phyloP scores from a whole-genome alignment of 1,139 yeast species.

The Kluyveromyces marxianus region DNA sequence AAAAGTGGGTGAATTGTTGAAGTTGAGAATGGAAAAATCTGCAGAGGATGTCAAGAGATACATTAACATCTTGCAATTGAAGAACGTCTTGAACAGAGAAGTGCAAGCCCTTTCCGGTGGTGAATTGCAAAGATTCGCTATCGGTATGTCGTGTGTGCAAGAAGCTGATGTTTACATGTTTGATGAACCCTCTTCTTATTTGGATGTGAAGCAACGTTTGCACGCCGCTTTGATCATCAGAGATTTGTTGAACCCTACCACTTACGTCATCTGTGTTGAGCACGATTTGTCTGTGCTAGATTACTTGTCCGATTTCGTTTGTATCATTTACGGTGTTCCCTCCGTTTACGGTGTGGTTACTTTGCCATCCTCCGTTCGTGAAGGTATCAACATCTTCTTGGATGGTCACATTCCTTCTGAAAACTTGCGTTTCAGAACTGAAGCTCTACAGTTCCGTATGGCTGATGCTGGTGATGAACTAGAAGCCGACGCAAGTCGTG shows the following conservation, averaged over 20 bases:
- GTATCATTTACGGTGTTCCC: slow-evolving; percentile 95
- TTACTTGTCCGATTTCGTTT: slow-evolving; percentile 89
- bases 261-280: slow-evolving; percentile 91
- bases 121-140: slow-evolving; percentile 95
- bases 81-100: slow-evolving; percentile 72
- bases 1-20: slow-evolving; percentile 77
- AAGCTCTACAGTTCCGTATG: slow-evolving; percentile 86
- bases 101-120: slow-evolving; percentile 92
- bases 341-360: slow-evolving; percentile 98
- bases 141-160: slow-evolving; percentile 95
- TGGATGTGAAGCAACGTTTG: slow-evolving; percentile 97
- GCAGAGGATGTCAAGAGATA: slow-evolving; percentile 54
- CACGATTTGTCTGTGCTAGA: slow-evolving; percentile 97
- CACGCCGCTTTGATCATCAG: slow-evolving; percentile 94
- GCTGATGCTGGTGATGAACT: slow-evolving; percentile 85
- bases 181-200: slow-evolving; percentile 96
- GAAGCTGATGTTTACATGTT: slow-evolving; percentile 95
- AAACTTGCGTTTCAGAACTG: slow-evolving; percentile 93
- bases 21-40: slow-evolving; percentile 62
- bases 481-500: slow-evolving; percentile 69
- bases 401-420: slow-evolving; percentile 98
- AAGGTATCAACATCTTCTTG: slow-evolving; percentile 95
- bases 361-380: slow-evolving; percentile 91
- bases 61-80: slow-evolving; percentile 63
- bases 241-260: slow-evolving; percentile 64